Evolutionary conservation across 2,329 filamentous ascomycete genomes (phyloP).

Genomic region (Pseudophaeomoniella oleicola): DNA sequence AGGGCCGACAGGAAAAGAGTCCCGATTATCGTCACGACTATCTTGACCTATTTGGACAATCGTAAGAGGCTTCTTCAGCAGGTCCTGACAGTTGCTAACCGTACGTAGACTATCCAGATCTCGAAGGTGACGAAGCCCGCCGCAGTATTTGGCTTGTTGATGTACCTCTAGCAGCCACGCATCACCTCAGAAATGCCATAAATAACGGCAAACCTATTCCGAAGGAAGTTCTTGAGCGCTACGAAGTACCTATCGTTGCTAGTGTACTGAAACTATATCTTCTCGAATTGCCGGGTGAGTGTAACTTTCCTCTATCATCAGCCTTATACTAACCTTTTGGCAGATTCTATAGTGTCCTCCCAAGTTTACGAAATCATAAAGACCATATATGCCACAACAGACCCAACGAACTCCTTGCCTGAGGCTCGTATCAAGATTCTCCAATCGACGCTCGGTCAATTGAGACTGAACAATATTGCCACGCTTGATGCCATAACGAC

Average conservation of each 20-base stretch:
- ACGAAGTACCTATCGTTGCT: slow-evolving; percentile 87
- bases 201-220: slow-evolving; percentile 77
- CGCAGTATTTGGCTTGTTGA: slow-evolving; percentile 90
- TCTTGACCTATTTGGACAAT: slow-evolving; percentile 88
- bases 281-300: slow-evolving; percentile 78
- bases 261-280: slow-evolving; percentile 88
- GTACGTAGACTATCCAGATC: slow-evolving; percentile 61
- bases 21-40: slow-evolving; percentile 77
- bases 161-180: slow-evolving; percentile 70
- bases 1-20: slow-evolving; percentile 91
- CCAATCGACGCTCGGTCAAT: slow-evolving; percentile 87
- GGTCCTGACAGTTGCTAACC: slow-evolving; percentile 2
- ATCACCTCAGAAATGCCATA: slow-evolving; percentile 66
- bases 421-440: slow-evolving; percentile 62
- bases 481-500: slow-evolving; percentile 98
- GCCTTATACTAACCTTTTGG: slow-evolving; percentile 3
- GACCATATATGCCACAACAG: slow-evolving; percentile 79
- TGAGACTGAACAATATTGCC: slow-evolving; percentile 92
- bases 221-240: slow-evolving; percentile 65
- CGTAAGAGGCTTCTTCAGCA: slow-evolving; percentile 26
- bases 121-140: slow-evolving; percentile 89
- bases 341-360: slow-evolving; percentile 94
- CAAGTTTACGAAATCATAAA: slow-evolving; percentile 98
- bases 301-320: neutral
- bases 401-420: slow-evolving; percentile 29